phyloP scores from a whole-genome alignment of 192 early-diverging fungal genomes.

The Entophlyctis luteolus region DNA sequence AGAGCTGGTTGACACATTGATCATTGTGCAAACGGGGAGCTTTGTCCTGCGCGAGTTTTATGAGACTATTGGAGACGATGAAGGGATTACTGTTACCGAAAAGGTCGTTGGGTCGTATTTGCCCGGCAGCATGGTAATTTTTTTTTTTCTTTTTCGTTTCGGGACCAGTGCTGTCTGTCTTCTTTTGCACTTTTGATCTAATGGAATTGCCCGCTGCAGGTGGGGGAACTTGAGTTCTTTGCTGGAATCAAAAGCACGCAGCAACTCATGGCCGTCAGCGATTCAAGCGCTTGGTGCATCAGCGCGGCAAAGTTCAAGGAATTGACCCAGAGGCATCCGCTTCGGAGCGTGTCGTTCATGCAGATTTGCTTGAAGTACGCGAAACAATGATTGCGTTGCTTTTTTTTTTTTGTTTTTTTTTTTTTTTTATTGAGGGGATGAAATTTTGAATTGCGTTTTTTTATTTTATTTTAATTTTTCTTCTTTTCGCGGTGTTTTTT shows the following conservation, averaged over 20 bases:
- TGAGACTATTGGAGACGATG: slow-evolving; percentile 41
- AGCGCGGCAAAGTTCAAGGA: slow-evolving; percentile 60
- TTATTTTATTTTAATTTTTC: too few species aligned
- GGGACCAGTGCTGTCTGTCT: background rate
- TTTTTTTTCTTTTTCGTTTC: background rate
- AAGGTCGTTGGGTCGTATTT: slow-evolving; percentile 76
- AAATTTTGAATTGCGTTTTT: too few species aligned
- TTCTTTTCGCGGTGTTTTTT: too few species aligned
- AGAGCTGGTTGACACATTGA: slow-evolving; percentile 42
- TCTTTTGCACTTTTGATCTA: too few species aligned
- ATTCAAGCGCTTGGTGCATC: slow-evolving; percentile 72
- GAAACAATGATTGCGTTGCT: slow-evolving; percentile 5
- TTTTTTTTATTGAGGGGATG: too few species aligned
- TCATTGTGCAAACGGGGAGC: slow-evolving; percentile 68
- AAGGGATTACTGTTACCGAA: too few species aligned
- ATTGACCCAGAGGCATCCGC: slow-evolving; percentile 65
- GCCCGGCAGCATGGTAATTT: slow-evolving; percentile 77
- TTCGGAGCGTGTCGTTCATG: slow-evolving; percentile 71
- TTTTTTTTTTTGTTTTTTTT: too few species aligned
- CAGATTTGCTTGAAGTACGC: slow-evolving; percentile 12
- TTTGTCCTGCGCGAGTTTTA: slow-evolving; percentile 65
- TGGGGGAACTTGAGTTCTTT: slow-evolving; percentile 82
- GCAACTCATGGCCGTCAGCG: slow-evolving; percentile 54
- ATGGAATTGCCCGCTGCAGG: slow-evolving; percentile 30
- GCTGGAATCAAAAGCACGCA: slow-evolving; percentile 33